phyloP scores from a whole-genome alignment of 257 asterid genomes.

The Gardenia jasminoides region DNA sequence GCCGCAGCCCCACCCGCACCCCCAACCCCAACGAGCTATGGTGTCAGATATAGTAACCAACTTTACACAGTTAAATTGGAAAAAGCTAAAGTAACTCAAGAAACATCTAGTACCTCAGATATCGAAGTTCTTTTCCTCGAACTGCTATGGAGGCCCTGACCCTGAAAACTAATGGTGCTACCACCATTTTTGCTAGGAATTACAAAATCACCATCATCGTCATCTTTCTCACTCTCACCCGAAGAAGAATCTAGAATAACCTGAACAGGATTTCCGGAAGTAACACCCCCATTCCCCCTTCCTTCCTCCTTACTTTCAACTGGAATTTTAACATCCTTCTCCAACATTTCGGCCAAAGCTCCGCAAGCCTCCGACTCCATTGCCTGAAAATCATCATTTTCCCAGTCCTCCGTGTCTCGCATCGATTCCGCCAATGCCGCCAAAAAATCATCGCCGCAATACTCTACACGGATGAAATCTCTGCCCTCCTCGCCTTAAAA shows the following conservation, averaged over 20 bases:
- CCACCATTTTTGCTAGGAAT: conserved; percentile 23
- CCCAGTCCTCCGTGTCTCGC: conserved; percentile 91
- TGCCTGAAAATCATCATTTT: conserved; percentile 79
- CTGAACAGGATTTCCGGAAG: conserved; percentile 33
- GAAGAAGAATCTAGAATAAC: conserved; percentile 66
- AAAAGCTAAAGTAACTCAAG: background rate
- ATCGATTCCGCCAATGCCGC: conserved; percentile 82
- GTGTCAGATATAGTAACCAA: background rate
- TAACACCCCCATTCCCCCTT: conserved; percentile 18
- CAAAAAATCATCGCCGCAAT: conserved; percentile 86
- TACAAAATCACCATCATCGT: conserved; percentile 20
- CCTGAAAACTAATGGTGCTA: background rate
- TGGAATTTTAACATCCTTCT: conserved; percentile 35
- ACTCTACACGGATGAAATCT: conserved; percentile 80
- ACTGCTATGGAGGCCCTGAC: conserved; percentile 27
- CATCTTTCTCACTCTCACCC: conserved; percentile 53
- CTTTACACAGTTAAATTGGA: background rate
- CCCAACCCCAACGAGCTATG: background rate
- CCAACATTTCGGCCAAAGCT: conserved; percentile 63
- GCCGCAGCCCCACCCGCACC: too few relatives aligned
- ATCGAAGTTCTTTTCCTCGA: conserved; percentile 33
- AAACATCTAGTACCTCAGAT: conserved; percentile 37
- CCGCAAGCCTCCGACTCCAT: conserved; percentile 91
- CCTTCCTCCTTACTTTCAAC: conserved; percentile 20
- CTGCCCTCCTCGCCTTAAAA: conserved; percentile 79